Evolutionary conservation across 768 basidiomycete genomes (phyloP), one percentile per base, ranked within the genome.

Genomic region (Lentinula edodes): DNA sequence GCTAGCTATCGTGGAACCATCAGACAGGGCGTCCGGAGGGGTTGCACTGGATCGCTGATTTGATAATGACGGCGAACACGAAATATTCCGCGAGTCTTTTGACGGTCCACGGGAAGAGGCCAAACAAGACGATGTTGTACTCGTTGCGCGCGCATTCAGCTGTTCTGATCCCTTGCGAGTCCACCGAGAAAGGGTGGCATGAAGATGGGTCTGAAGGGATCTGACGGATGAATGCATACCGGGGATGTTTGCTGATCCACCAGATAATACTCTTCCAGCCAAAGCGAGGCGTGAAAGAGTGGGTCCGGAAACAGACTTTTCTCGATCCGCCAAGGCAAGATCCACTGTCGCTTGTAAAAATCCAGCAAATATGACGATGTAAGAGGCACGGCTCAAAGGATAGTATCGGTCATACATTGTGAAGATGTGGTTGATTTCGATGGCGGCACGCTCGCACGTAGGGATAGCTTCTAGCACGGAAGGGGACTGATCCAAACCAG

Each of bases 261-360:
- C 56, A 34, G 43, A 46, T 36, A 62, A 32, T 15, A 62, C 55
- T n/a, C 56, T 52, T 20, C 43, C 41, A 48, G 61, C 61, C 38
- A 62, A 35, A 48, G 61, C 61, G 28, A 62, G 61, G 6, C 61
- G 55, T 12, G 43, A 38, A 32, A 62, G 39, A 15, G 48, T 57
- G 13, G 42, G 36, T 6, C 54, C 45, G 15, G 53, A 36, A 3
- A 55, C 61, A 0, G 41, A 39, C 35, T 62, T 50, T 50, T 62
- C 61, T 15, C 54, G 20, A 41, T 54, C 52, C 0, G 57, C 57
- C 18, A 62, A 20, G 13, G 61, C 50, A 10, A 62, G 56, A 50
- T 62, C 61, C 16, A 62, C 52, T n/a, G 61, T 62, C 16, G 61
- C 61, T 20, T 57, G 56, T 34, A 57, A 34, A 18, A 62, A 62